phyloP scores from a whole-genome alignment of 108 stramenopile genomes.

The Stephanodiscus triporus region DNA sequence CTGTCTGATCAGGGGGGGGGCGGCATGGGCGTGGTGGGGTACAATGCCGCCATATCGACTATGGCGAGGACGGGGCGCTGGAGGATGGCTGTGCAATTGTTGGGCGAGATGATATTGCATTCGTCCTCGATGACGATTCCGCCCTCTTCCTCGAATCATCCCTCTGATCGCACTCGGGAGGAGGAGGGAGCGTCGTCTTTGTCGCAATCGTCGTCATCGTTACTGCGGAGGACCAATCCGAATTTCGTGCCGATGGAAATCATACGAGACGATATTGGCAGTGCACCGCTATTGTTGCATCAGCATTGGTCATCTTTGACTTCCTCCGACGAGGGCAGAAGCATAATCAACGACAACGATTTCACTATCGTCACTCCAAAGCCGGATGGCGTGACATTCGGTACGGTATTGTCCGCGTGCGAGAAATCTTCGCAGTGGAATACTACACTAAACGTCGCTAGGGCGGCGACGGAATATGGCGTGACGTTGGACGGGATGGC shows the following conservation, averaged over 20 bases:
- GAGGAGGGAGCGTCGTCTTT: background rate
- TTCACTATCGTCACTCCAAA: constrained; percentile 40
- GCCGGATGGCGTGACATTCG: constrained; percentile 81
- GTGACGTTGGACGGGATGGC: constrained; percentile 69
- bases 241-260: constrained; percentile 18
- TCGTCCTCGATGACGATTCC: constrained; percentile 8
- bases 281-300: background rate
- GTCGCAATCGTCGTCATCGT: constrained; percentile 5
- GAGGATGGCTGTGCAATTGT: constrained; percentile 58
- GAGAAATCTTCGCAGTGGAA: constrained; percentile 73
- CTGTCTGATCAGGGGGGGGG: constrained; percentile 33
- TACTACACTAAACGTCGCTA: constrained; percentile 56
- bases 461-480: constrained; percentile 50
- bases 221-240: constrained; percentile 15
- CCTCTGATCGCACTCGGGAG: no score
- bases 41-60: constrained; percentile 80
- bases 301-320: background rate
- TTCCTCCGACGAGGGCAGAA: background rate
- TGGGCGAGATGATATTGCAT: constrained; percentile 66
- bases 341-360: background rate
- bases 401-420: constrained; percentile 80
- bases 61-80: constrained; percentile 73
- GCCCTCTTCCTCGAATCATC: background rate
- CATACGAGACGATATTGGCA: constrained; percentile 8
- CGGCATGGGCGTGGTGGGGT: constrained; percentile 78